Base-by-base conservation (phyloP, 805 yeast species). In the Kodamaea fukazawae region DNA sequence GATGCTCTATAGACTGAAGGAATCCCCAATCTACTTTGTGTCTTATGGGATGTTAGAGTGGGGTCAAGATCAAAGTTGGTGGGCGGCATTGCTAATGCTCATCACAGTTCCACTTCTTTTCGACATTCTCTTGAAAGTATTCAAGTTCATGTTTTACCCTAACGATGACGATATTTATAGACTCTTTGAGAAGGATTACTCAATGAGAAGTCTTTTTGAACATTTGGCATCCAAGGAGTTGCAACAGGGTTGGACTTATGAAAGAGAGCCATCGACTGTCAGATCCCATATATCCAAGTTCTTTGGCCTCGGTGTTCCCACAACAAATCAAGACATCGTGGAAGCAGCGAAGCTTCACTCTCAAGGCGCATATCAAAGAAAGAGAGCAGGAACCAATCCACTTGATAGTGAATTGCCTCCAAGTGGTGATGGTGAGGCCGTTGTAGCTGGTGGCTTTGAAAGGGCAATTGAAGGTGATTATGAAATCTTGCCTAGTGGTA, bases 21-120 rank as follows among this genome's bases (percentile, higher is more conserved):
- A 55, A 38, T 70, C 72, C 25, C 64, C 77, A 40, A 85, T 86
- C 10, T 89, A 78, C 60, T 86, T 76, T 57, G 96, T 86, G 2
- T 67, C 71, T 6, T 71, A 76, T 45, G 95, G 93, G 2, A 67
- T 93, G 34, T 61, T 79, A 35, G 78, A 78, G 37, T 88, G 87
- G 65, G 98, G 98, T 15, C 61, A 48, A 14, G 97, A 93, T 55
- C 58, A 70, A n/a, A 73, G 86, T 1, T 91, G 89, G 79, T 93
- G 98, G 98, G 86, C 87, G 1, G 61, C 87, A 0, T 63, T 86
- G 25, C 54, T 87, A 22, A 71, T 81, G 1, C 56, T 85, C 13
- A 58, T 70, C 1, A 62, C 76, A 0, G 66, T 86, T 38, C 84
- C 91, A 2, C 48, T 86, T 10, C 60, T 80, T 28, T 63, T 85